phyloP scores from a whole-genome alignment of 2,329 filamentous ascomycete genomes.

The Meredithiella fracta region DNA sequence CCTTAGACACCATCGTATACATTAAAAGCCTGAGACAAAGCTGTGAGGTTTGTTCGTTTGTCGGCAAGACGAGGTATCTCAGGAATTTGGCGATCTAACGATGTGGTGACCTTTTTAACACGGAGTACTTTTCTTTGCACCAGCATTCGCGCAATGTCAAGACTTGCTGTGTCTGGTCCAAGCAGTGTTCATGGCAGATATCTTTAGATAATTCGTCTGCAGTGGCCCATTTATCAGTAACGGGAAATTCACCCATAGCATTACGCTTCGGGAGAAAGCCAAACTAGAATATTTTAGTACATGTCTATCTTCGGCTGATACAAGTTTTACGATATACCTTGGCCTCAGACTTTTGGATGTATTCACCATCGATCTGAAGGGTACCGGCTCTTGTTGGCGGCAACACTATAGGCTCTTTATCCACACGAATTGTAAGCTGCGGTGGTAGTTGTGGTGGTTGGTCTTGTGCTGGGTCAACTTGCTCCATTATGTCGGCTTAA shows the following conservation, averaged over 20 bases:
- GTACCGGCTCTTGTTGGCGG: background rate
- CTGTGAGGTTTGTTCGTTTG: constrained; percentile 39
- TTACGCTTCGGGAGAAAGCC: background rate
- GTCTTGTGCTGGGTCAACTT: too few relatives aligned
- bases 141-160: background rate
- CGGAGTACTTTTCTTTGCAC: background rate
- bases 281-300: background rate
- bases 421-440: background rate
- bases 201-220: background rate
- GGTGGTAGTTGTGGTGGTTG: background rate
- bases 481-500: too few relatives aligned
- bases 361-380: background rate
- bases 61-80: constrained; percentile 18
- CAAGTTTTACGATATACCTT: background rate
- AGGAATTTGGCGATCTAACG: background rate
- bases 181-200: background rate
- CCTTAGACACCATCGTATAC: constrained; percentile 21
- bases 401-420: background rate
- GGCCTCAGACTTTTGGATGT: background rate
- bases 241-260: background rate
- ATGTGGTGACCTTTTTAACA: background rate
- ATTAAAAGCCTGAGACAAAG: constrained; percentile 40
- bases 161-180: background rate
- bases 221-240: background rate
- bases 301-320: background rate